Evolutionary conservation across 768 basidiomycete species (phyloP), one percentile per base, ranked within the genome.

Genomic region (Lentinula lateritia): DNA sequence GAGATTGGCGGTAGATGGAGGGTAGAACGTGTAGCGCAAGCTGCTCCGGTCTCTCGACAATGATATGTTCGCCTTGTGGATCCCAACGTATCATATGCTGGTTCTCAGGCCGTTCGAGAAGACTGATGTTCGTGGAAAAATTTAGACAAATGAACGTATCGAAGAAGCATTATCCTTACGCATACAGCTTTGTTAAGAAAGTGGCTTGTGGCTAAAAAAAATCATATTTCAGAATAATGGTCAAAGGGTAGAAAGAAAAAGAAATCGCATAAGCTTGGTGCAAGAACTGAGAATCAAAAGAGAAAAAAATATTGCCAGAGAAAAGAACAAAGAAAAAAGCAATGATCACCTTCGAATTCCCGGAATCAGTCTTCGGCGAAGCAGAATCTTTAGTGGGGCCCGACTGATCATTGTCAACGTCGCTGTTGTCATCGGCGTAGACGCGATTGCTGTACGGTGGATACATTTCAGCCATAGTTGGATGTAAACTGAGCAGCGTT

Each of bases 1-100:
- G 84, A 72, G 92, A 95, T 84, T 97, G 94, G 71, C 94, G 89
- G 76, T 97, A 97, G 58, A 97, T 89, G 69, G 89, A 88, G 55
- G 95, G 94, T 65, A 97, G 86, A 72, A 97, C 91, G 73, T 95
- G 93, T 60, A 94, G 84, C 2, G 94, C 94, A 62, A 97, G 88
- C 73, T 95, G 93, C 72, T 93, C 92, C 65, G 94, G 95, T 36
- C 90, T 80, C 70, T 95, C 94, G 60, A 97, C 94, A 75, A 97
- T 93, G 80, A 97, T 95, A 70, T 94, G 90, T 72, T 94, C 91
- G 64, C 94, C 95, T 20, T 88, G 87, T 15, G 90, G 88, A 71
- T 95, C 93, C 94, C 94, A 97, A 57, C 94, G 89, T 72, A 97
- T 95, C 90, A 96, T 95, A 73, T 94, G 91, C 67, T 95, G 91